Base-by-base conservation (phyloP, 768 basidiomycete genomes). In the Floccularia luteovirens region DNA sequence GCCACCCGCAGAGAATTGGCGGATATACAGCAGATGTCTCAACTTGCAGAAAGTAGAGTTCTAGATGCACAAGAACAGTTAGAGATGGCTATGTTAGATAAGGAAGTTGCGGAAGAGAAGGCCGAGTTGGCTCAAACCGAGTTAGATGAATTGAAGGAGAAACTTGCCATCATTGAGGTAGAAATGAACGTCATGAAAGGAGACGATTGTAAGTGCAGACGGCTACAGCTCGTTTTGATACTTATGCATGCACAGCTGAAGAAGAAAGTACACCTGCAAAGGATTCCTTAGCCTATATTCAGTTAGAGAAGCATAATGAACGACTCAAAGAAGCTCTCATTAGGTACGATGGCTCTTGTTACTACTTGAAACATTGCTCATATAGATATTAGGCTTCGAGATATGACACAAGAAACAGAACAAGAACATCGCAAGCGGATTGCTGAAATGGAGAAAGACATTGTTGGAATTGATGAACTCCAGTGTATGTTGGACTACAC, bases 271-370 rank as follows among this genome's bases (percentile, higher is more conserved):
- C 57, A 5, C 59, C 59, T 21, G 63, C 64, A 4, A 82, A 80
- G 51, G 67, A 71, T 47, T 77, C 83, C 3, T 50, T 87, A 44
- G 77, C 77, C 21, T 78, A 81, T 58, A 72, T 85, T 13, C 94
- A 97, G 54, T 77, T 99, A 1, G 93, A 97, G 65, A 96, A 90
- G 57, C 94, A 98, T 54, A 99, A 98, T 46, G 90, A 91, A 53
- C 66, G 96, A 12, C 63, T 99, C 40, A 97, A 96, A 60, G 96
- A 98, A 54, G 96, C 96, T 10, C 69, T 98, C 7, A 72, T 94
- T 40, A 74, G 82, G 86, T 90, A 31, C 24, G 72, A 52, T 0
- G 10, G 25, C 5, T 17, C 34, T 4, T 21, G 5, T 17, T 27
- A 5, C 27, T 16, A 5, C 10, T 19, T n/a, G 23, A 6, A 24